A percentile compares a stretch with the other conserved stretches of the same genome.
These are phyloP conservation scores for Kurtzmaniella quercitrusa DNA, from an alignment of 1,139 yeast genomes.

Conservation along the genomic window DNA sequence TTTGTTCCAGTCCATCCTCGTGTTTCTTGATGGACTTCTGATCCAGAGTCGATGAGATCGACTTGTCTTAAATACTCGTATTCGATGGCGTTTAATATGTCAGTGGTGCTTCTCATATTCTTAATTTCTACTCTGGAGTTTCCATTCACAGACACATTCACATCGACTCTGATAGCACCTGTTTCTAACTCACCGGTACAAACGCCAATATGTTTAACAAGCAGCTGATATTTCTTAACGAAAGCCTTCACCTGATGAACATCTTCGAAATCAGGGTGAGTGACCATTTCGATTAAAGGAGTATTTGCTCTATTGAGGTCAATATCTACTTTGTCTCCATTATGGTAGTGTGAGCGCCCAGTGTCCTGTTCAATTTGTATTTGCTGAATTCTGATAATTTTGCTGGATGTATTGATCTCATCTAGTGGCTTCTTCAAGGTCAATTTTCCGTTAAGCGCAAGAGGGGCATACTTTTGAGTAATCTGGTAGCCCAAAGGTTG, in stretches of 20 bases:
- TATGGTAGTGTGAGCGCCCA: conserved; percentile 69
- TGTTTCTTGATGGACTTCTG: conserved; percentile 58
- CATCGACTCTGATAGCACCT: conserved; percentile 95
- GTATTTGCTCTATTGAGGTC: conserved; percentile 84
- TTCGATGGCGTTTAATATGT: conserved; percentile 71
- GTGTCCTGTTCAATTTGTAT: conserved; percentile 93
- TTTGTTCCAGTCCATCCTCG: conserved; percentile 84
- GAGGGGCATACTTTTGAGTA: conserved; percentile 83
- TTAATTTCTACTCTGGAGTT: conserved; percentile 81
- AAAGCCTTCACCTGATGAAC: conserved; percentile 72
- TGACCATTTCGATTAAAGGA: conserved; percentile 87
- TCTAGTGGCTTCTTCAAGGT: conserved; percentile 49
- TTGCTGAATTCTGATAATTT: conserved; percentile 57
- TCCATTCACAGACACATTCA: conserved; percentile 73
- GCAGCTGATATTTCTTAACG: conserved; percentile 72
- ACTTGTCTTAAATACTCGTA: conserved; percentile 75
- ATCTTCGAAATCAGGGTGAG: conserved; percentile 77
- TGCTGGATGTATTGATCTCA: conserved; percentile 30
- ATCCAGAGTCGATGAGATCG: conserved; percentile 27
- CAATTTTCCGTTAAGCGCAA: conserved; percentile 65
- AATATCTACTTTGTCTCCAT: conserved; percentile 41
- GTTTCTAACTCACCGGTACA: conserved; percentile 91
- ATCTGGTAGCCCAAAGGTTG: conserved; percentile 96
- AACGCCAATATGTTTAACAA: conserved; percentile 64
- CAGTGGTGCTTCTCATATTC: conserved; percentile 80